These are phyloP conservation scores for Beauveria scarabaeidicola DNA, from an alignment of 2,329 filamentous ascomycete species.

Conservation along the genomic window DNA sequence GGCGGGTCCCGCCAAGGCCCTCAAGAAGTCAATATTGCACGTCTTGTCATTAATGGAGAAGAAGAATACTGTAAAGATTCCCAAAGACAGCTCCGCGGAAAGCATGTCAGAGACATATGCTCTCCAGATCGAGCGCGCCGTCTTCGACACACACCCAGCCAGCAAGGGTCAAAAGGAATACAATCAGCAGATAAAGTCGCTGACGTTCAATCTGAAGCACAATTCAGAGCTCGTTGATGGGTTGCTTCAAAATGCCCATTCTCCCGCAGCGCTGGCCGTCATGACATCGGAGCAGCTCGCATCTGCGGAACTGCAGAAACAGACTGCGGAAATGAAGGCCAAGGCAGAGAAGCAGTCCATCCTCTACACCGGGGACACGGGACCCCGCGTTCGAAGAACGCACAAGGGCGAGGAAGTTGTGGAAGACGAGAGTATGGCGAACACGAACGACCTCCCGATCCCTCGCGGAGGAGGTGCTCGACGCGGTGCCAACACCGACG, in stretches of 20 bases:
- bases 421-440: slow-evolving; percentile 54
- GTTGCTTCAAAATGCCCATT: slow-evolving; percentile 63
- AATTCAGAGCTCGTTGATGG: slow-evolving; percentile 71
- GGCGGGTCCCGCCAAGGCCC: slow-evolving; percentile 58
- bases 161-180: slow-evolving; percentile 41
- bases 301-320: slow-evolving; percentile 75
- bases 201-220: slow-evolving; percentile 81
- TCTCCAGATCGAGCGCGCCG: slow-evolving; percentile 69
- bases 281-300: slow-evolving; percentile 91
- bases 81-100: slow-evolving; percentile 54
- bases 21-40: slow-evolving; percentile 61
- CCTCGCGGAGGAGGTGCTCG: slow-evolving; percentile 12
- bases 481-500: background rate
- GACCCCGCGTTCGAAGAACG: slow-evolving; percentile 74
- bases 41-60: slow-evolving; percentile 61
- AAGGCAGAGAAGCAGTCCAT: slow-evolving; percentile 77
- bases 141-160: slow-evolving; percentile 46
- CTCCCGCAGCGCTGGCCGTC: slow-evolving; percentile 67
- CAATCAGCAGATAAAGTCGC: slow-evolving; percentile 58
- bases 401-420: slow-evolving; percentile 94
- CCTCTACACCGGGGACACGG: slow-evolving; percentile 60
- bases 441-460: slow-evolving; percentile 22
- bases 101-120: slow-evolving; percentile 61
- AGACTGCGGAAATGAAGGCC: slow-evolving; percentile 69
- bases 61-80: slow-evolving; percentile 52